Conservation (phyloP, 768 basidiomycete genomes). For the Strobilomyces confusus region DNA sequence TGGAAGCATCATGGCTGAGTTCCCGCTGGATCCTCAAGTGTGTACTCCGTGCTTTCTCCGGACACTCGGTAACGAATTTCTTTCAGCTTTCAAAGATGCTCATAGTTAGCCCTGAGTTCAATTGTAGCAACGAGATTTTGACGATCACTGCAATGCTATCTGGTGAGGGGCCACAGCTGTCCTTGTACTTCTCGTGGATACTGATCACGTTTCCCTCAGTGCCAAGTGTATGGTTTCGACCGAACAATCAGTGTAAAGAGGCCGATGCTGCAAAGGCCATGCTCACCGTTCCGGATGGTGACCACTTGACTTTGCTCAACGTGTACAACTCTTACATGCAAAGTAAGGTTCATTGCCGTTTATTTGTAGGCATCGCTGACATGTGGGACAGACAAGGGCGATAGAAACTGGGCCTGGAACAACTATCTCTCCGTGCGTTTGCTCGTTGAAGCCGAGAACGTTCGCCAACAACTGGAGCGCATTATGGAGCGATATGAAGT, state of each 20-base stretch:
- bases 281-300: conserved; percentile 90
- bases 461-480: conserved; percentile 82
- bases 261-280: conserved; percentile 88
- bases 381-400: conserved; percentile 53
- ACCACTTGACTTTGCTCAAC: conserved; percentile 91
- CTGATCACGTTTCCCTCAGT: too few relatives aligned
- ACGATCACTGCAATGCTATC: conserved; percentile 74
- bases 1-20: conserved; percentile 82
- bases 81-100: conserved; percentile 81
- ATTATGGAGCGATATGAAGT: conserved; percentile 90
- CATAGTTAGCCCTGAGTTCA: conserved; percentile 82
- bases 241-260: too few relatives aligned
- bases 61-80: not conserved
- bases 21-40: conserved; percentile 95
- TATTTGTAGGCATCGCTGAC: not conserved
- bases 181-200: not conserved
- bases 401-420: conserved; percentile 91
- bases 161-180: conserved; percentile 41
- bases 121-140: too few relatives aligned
- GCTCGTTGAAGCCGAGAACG: conserved; percentile 89
- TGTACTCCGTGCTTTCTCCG: conserved; percentile 6
- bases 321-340: conserved; percentile 90
- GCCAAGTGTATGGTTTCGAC: too few relatives aligned
- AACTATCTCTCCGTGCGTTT: conserved; percentile 78
- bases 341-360: conserved; percentile 44